phyloP scores from a whole-genome alignment of 768 basidiomycete species.

The Baorangia bicolor region DNA sequence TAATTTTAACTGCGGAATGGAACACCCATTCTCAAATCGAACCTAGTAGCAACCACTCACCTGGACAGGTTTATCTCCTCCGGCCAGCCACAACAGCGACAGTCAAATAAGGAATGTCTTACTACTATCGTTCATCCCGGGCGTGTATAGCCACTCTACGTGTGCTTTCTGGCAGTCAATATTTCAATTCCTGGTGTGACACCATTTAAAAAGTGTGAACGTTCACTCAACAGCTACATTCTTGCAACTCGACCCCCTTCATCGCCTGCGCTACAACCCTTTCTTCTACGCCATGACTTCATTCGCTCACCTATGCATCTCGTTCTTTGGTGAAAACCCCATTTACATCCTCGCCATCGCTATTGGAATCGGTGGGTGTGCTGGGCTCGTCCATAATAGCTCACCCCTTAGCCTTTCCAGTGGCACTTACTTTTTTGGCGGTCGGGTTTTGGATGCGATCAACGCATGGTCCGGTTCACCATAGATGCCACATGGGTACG shows the following conservation, averaged over 20 bases:
- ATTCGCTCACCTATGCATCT: neutral
- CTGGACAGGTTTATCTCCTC: neutral
- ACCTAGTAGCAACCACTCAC: neutral
- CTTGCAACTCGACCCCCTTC: neutral
- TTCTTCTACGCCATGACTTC: neutral
- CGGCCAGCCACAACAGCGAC: neutral
- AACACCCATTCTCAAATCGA: neutral
- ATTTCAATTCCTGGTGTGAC: no score
- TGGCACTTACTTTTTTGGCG: neutral
- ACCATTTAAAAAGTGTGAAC: neutral
- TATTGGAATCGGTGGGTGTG: constrained; percentile 3
- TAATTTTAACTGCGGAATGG: neutral
- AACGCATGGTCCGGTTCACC: neutral
- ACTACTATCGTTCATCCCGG: no score
- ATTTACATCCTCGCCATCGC: neutral
- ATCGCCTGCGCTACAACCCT: no score
- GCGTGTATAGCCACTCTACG: no score
- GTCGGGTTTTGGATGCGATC: neutral
- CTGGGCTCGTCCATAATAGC: neutral
- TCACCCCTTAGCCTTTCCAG: neutral
- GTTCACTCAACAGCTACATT: neutral
- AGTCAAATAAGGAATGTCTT: neutral
- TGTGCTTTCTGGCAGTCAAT: no score
- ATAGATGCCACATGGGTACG: neutral
- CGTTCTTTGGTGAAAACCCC: neutral